These are phyloP conservation scores for Hypoxylon fuscum DNA, from an alignment of 495 filamentous ascomycete species.

Conservation along the genomic window DNA sequence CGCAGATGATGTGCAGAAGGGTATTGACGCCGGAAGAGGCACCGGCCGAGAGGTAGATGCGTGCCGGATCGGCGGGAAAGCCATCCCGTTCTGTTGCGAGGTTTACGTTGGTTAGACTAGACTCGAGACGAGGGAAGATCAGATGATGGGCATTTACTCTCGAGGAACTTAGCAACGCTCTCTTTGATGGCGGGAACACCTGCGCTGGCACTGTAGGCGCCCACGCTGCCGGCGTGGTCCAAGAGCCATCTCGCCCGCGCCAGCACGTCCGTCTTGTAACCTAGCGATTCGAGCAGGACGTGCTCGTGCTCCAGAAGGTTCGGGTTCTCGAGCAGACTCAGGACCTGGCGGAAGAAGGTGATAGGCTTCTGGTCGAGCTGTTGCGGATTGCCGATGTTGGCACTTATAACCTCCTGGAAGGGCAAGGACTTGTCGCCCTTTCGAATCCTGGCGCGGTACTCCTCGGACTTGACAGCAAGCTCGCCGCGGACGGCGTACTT, in stretches of 20 bases:
- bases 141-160: conserved; percentile 61
- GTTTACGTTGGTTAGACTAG: conserved; percentile 12
- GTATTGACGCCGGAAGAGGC: conserved; percentile 95
- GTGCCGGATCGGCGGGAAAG: conserved; percentile 76
- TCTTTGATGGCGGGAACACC: conserved; percentile 85
- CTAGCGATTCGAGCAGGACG: conserved; percentile 70
- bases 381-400: conserved; percentile 99
- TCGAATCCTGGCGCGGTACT: conserved; percentile 76
- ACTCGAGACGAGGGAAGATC: neutral
- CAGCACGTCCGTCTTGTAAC: conserved; percentile 88
- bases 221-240: conserved; percentile 85
- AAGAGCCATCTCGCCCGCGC: conserved; percentile 82
- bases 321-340: conserved; percentile 94
- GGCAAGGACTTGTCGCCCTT: conserved; percentile 70
- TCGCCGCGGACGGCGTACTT: conserved; percentile 98
- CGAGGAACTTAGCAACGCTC: conserved; percentile 91
- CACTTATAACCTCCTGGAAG: conserved; percentile 89
- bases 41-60: conserved; percentile 88
- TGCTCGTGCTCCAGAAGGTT: conserved; percentile 79
- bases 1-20: conserved; percentile 87
- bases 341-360: conserved; percentile 97
- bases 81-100: conserved; percentile 81
- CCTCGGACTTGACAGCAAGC: conserved; percentile 87
- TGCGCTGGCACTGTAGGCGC: conserved; percentile 94
- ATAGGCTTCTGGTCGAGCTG: conserved; percentile 99